These are phyloP conservation scores for Vanderwaltozyma tropicalis DNA, from an alignment of 805 yeast species.

Conservation along the genomic window DNA sequence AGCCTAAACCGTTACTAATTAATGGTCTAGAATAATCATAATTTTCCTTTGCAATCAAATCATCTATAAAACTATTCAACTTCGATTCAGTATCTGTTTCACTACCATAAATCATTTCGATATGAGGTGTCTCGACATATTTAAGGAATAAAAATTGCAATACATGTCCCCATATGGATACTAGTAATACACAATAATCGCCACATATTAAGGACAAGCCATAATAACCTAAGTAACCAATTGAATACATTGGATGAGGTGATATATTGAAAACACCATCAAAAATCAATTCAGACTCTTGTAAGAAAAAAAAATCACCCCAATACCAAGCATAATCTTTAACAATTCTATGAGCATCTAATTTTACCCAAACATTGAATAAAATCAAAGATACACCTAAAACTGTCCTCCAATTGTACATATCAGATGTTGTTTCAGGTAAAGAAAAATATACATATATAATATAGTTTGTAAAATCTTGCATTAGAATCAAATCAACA, in stretches of 20 bases:
- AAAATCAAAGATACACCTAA: slow-evolving; percentile 51
- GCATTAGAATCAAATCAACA: slow-evolving; percentile 76
- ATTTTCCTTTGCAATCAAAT: slow-evolving; percentile 21
- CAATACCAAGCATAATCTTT: slow-evolving; percentile 92
- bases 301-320: slow-evolving; percentile 86
- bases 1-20: slow-evolving; percentile 34
- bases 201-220: slow-evolving; percentile 72
- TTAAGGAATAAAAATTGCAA: slow-evolving; percentile 66
- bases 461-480: slow-evolving; percentile 68
- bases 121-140: slow-evolving; percentile 76
- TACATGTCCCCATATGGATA: slow-evolving; percentile 66
- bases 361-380: slow-evolving; percentile 77
- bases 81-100: neutral
- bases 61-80: slow-evolving; percentile 27
- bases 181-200: slow-evolving; percentile 56
- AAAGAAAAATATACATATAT: slow-evolving; percentile 46
- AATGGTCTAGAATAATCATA: slow-evolving; percentile 44
- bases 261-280: slow-evolving; percentile 85
- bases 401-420: slow-evolving; percentile 34
- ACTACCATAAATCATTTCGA: slow-evolving; percentile 60
- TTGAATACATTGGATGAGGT: slow-evolving; percentile 91
- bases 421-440: slow-evolving; percentile 18
- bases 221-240: slow-evolving; percentile 80
- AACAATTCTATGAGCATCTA: slow-evolving; percentile 83
- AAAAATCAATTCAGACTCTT: slow-evolving; percentile 59